phyloP scores from a whole-genome alignment of 2,329 filamentous ascomycete species.

The Claviceps sp. region DNA sequence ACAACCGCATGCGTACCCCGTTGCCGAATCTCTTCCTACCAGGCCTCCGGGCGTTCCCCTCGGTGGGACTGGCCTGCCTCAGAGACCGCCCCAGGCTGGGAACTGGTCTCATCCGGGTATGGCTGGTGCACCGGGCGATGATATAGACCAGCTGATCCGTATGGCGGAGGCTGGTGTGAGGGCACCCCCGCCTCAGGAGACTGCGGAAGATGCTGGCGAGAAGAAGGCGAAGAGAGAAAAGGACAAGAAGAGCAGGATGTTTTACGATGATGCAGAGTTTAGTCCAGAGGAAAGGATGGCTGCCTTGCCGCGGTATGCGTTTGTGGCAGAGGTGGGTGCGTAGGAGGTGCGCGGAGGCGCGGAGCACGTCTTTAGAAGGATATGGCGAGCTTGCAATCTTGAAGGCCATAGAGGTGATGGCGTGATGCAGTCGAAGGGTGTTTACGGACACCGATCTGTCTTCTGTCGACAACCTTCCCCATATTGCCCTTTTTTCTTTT shows the following conservation, averaged over 20 bases:
- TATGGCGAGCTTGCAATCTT: neutral
- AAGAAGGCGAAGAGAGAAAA: conserved; percentile 56
- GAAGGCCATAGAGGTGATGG: neutral
- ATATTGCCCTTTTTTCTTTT: neutral
- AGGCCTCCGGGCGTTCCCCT: conserved; percentile 28
- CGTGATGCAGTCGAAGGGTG: neutral
- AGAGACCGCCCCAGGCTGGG: conserved; percentile 26
- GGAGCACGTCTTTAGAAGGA: neutral
- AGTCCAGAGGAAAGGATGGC: conserved; percentile 90
- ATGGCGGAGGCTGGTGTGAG: conserved; percentile 50
- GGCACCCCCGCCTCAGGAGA: conserved; percentile 25
- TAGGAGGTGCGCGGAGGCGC: neutral
- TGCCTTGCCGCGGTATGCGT: conserved; percentile 60
- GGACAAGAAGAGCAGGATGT: conserved; percentile 55
- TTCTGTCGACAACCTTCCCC: neutral
- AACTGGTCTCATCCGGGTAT: conserved; percentile 10
- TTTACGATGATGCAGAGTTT: conserved; percentile 67
- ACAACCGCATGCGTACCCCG: conserved; percentile 21
- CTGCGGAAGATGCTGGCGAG: conserved; percentile 32
- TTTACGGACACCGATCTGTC: too few relatives aligned
- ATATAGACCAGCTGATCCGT: conserved; percentile 52
- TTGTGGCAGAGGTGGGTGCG: conserved; percentile 17
- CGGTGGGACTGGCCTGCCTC: conserved; percentile 28
- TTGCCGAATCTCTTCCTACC: conserved; percentile 28
- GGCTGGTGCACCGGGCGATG: conserved; percentile 31